These are phyloP conservation scores for Chrysanthemum seticuspe DNA, from an alignment of 129 eudicot species.

Conservation along the genomic window DNA sequence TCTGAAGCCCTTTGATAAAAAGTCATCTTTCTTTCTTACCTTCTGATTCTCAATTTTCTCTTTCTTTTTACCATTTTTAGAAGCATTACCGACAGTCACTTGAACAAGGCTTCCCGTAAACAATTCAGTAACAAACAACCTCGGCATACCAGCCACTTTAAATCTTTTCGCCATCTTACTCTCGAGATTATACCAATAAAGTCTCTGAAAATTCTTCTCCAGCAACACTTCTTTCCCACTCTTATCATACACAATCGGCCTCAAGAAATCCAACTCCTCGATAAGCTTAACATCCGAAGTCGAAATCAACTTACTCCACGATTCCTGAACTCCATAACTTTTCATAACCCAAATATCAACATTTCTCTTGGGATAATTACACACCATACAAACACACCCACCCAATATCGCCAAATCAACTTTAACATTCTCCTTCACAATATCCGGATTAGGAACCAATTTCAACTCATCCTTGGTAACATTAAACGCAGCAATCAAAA, in stretches of 20 bases:
- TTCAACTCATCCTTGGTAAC: slow-evolving; percentile 23
- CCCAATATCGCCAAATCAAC: slow-evolving; percentile 27
- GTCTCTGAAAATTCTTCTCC: slow-evolving; percentile 39
- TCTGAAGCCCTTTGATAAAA: slow-evolving; percentile 38
- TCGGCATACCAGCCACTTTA: slow-evolving; percentile 32
- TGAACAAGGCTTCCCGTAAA: slow-evolving; percentile 38
- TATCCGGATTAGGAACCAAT: slow-evolving; percentile 24
- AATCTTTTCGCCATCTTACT: slow-evolving; percentile 25
- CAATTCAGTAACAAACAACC: slow-evolving; percentile 24
- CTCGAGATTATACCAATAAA: slow-evolving; percentile 41
- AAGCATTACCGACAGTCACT: slow-evolving; percentile 26
- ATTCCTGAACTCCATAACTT: slow-evolving; percentile 28
- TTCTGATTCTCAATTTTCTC: slow-evolving; percentile 18
- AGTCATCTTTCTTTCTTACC: slow-evolving; percentile 33
- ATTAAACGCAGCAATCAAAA: slow-evolving; percentile 31
- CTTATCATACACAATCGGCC: slow-evolving; percentile 36
- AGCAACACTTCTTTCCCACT: slow-evolving; percentile 34
- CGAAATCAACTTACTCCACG: slow-evolving; percentile 39
- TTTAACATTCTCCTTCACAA: slow-evolving; percentile 15
- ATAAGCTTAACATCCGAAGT: slow-evolving; percentile 26
- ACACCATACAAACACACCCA: slow-evolving; percentile 29
- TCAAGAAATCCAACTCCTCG: slow-evolving; percentile 25
- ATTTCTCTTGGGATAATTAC: slow-evolving; percentile 23
- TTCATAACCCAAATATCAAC: slow-evolving; percentile 39
- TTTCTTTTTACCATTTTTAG: slow-evolving; percentile 22